phyloP scores from a whole-genome alignment of 345 rosid genomes.

The Psidium guajava region DNA sequence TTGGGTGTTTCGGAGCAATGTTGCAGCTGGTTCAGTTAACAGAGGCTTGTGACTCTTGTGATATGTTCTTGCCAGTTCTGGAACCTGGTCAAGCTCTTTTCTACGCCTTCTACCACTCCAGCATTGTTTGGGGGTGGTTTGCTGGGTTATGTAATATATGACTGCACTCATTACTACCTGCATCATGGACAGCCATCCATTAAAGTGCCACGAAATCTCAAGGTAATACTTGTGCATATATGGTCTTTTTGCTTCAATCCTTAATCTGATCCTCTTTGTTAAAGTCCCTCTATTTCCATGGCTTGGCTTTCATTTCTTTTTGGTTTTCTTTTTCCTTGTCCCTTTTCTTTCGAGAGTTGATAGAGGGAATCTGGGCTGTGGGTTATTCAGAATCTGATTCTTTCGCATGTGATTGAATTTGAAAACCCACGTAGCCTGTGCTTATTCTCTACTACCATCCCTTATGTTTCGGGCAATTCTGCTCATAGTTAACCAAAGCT shows the following conservation, averaged over 20 bases:
- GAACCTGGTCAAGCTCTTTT: constrained; percentile 41
- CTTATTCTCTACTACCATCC: not conserved
- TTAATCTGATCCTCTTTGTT: not conserved
- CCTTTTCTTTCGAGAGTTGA: not conserved
- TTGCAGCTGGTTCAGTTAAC: not conserved
- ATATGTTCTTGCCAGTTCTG: constrained; percentile 43
- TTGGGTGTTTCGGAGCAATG: not conserved
- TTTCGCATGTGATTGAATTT: not conserved
- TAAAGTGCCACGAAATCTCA: constrained; percentile 46
- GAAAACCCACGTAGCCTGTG: not conserved
- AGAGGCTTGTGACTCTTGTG: not conserved
- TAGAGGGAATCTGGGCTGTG: not conserved
- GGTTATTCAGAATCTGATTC: not conserved
- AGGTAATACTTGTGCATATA: constrained; percentile 31
- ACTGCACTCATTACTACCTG: constrained; percentile 82
- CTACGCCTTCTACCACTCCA: constrained; percentile 66
- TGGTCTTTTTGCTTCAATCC: not conserved
- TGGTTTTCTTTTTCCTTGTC: not conserved
- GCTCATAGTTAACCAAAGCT: not conserved
- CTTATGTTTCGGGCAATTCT: not conserved
- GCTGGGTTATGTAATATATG: constrained; percentile 84
- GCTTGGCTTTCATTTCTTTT: not conserved
- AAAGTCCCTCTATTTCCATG: not conserved
- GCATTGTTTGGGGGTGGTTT: constrained; percentile 85
- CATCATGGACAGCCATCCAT: constrained; percentile 88